These are phyloP conservation scores for Botryosphaeria agaves DNA, from an alignment of 2,329 filamentous ascomycete species.

Conservation along the genomic window DNA sequence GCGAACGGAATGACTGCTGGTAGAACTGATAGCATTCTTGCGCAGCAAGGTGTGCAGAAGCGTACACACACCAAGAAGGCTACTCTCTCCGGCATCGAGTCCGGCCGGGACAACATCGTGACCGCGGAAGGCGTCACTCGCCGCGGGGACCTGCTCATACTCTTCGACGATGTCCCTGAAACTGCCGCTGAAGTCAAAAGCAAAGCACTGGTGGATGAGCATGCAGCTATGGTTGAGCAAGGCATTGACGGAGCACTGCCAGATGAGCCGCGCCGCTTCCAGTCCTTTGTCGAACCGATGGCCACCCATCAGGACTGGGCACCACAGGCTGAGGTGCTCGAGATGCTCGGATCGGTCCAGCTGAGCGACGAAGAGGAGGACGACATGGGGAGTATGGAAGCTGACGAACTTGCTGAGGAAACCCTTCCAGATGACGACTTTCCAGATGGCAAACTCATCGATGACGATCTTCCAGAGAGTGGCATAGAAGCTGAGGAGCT, in stretches of 20 bases:
- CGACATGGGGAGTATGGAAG: too few species aligned
- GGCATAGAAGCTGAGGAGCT: too few species aligned
- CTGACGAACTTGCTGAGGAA: too few species aligned
- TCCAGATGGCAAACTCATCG: too few species aligned
- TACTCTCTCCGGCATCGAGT: not conserved
- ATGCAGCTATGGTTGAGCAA: conserved; percentile 1
- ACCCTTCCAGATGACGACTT: too few species aligned
- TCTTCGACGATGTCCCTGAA: conserved; percentile 11
- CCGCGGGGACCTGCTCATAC: conserved; percentile 17
- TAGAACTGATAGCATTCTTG: not conserved
- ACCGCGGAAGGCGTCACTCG: conserved; percentile 15
- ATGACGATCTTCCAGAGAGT: too few species aligned
- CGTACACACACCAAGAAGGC: conserved; percentile 5
- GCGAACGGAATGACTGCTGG: conserved; percentile 25
- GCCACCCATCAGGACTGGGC: not conserved
- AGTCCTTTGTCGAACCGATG: not conserved
- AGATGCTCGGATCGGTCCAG: too few species aligned
- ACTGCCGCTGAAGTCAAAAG: too few species aligned
- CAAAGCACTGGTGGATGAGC: too few species aligned
- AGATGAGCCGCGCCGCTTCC: not conserved
- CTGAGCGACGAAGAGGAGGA: too few species aligned
- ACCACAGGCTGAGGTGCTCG: not conserved
- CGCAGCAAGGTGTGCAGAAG: conserved; percentile 3
- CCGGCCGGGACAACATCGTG: conserved; percentile 9
- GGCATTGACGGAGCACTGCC: not conserved